Conservation (phyloP, 306 rosid genomes). For the Sechiopsis laciniata region DNA sequence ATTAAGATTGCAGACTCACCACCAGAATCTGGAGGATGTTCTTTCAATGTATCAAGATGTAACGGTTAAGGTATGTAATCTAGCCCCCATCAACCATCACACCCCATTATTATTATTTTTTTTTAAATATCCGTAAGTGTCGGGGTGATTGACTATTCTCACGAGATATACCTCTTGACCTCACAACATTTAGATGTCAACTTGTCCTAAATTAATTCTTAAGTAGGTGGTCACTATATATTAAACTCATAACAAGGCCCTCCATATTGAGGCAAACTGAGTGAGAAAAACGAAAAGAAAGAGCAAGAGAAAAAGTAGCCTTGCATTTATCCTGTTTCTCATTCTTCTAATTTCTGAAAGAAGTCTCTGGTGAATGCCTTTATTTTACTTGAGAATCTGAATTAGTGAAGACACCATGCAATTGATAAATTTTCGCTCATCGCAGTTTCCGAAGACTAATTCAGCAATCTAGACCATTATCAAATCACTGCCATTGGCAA, state of each 20-base stretch:
- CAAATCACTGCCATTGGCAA: background rate
- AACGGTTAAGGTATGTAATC: slow-evolving; percentile 51
- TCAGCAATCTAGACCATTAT: background rate
- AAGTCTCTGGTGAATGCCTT: slow-evolving; percentile 3
- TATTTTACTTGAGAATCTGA: background rate
- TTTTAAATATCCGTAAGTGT: no score
- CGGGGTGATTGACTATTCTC: no score
- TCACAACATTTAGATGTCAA: no score
- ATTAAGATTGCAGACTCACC: slow-evolving; percentile 77
- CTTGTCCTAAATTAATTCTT: no score
- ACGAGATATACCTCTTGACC: no score
- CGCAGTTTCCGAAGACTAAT: background rate
- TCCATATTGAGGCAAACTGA: background rate
- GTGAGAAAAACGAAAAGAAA: background rate
- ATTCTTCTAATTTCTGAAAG: background rate
- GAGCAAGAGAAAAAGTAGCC: background rate
- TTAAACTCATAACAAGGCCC: background rate
- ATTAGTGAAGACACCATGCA: background rate
- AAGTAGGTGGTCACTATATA: no score
- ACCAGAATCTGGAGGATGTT: slow-evolving; percentile 80
- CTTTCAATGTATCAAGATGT: slow-evolving; percentile 64
- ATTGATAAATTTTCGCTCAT: background rate
- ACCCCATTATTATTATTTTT: background rate
- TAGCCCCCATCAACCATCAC: slow-evolving; percentile 1
- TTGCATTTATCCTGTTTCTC: background rate